Evolutionary conservation across 495 filamentous ascomycete genomes (phyloP), one percentile per base, ranked within the genome.

Genomic region (Neurospora africana): DNA sequence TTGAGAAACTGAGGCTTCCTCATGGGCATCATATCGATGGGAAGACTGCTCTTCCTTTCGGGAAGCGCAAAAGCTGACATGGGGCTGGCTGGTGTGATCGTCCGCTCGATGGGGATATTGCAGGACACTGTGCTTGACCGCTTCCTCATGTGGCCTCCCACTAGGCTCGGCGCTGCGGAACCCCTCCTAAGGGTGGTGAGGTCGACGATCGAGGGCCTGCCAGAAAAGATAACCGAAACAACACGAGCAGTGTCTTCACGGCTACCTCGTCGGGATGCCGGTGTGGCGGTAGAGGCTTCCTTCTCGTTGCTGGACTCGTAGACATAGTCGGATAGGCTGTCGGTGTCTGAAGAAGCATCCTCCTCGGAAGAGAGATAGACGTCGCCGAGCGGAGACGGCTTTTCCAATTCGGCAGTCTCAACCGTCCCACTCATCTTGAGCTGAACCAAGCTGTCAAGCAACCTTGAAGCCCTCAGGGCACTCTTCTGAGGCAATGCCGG

Each of bases 351-450:
- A 19, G 84, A 86, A 61, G 80, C 84, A 65, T 85, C 83, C 73
- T 86, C 84, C 69, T 86, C 84, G 6, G 84, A 85, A 10, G 84
- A 86, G 23, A 86, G 83, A 74, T 86, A 86, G 68, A 83, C 73
- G 69, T 84, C 81, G 73, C 84, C 82, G 4, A 83, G 81, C n/a
- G 79, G 76, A 11, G 76, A 78, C 70, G 74, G 73, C 70, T 75
- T 73, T 41, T 71, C 72, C 74, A 82, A 72, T 65, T 72, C 74
- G n/a, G 73, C 72, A 1, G 79, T 70, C 69, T 79, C 78, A 72
- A 78, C 78, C 37, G 79, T 73, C 19, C 77, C 77, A n/a, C 77
- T 76, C 40, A 83, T 76, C 74, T 82, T 82, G n/a, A 84, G 75
- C 15, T 40, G 40, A 36, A 73, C 75, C 40, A 78, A 74, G 72